phyloP scores from a whole-genome alignment of 2,329 filamentous ascomycete genomes.

The Zalaria obscura region DNA sequence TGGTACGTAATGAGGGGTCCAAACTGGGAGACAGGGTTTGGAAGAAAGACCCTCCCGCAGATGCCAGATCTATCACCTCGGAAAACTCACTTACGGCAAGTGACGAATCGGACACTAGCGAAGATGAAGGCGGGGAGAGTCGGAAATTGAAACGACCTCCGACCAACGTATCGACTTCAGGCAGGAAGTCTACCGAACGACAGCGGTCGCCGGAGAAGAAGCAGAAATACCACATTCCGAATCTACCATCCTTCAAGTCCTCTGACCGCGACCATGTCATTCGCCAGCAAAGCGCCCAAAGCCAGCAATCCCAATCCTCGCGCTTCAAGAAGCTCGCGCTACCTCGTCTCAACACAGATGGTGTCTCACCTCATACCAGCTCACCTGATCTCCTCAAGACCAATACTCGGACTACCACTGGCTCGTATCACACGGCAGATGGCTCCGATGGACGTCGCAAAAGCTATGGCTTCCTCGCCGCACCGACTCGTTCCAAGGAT shows the following conservation, averaged over 20 bases:
- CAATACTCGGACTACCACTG: neutral
- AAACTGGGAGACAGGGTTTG: slow-evolving; percentile 47
- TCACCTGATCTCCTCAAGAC: neutral
- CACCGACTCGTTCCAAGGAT: neutral
- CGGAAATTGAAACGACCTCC: slow-evolving; percentile 5
- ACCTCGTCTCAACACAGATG: slow-evolving; percentile 31
- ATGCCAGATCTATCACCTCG: slow-evolving; percentile 30
- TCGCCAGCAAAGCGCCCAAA: slow-evolving; percentile 24
- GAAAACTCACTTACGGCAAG: slow-evolving; percentile 18
- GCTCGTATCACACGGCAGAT: neutral
- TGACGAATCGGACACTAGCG: slow-evolving; percentile 24
- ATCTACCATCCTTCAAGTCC: slow-evolving; percentile 38
- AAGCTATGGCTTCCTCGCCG: slow-evolving; percentile 11
- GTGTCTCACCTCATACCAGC: slow-evolving; percentile 12
- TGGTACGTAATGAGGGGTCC: slow-evolving; percentile 52
- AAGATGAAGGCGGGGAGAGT: slow-evolving; percentile 29
- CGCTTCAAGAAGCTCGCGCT: slow-evolving; percentile 32
- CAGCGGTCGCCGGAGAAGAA: slow-evolving; percentile 13
- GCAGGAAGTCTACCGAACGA: slow-evolving; percentile 15
- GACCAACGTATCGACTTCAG: slow-evolving; percentile 19
- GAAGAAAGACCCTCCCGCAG: slow-evolving; percentile 36
- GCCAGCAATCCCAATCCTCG: slow-evolving; percentile 23
- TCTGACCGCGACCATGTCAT: slow-evolving; percentile 27
- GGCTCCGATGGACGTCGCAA: slow-evolving; percentile 4
- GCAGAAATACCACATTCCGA: slow-evolving; percentile 27